These are phyloP conservation scores for Cyberlindnera petersonii DNA, from an alignment of 805 yeast genomes.

Conservation along the genomic window DNA sequence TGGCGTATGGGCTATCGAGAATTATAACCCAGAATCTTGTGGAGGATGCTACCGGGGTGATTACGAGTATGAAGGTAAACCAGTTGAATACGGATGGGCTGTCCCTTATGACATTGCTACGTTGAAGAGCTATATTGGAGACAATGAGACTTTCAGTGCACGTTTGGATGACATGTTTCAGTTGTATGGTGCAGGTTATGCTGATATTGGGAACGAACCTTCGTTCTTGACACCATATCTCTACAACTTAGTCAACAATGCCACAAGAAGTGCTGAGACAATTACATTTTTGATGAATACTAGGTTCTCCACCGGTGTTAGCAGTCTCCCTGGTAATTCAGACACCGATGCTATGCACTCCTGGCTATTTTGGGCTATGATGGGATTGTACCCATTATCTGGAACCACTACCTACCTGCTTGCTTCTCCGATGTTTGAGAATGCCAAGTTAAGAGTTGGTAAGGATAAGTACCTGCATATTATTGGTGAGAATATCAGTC, in stretches of 20 bases:
- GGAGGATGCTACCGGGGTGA: constrained; percentile 35
- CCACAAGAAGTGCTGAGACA: constrained; percentile 30
- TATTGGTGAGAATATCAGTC: constrained; percentile 21
- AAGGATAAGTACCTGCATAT: constrained; percentile 27
- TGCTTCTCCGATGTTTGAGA: constrained; percentile 30
- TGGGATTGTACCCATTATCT: constrained; percentile 35
- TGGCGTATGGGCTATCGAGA: constrained; percentile 28
- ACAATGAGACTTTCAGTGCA: constrained; percentile 25
- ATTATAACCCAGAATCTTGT: constrained; percentile 32
- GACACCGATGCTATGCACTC: constrained; percentile 39
- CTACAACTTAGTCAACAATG: constrained; percentile 31
- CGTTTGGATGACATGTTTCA: constrained; percentile 36
- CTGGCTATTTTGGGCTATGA: constrained; percentile 33
- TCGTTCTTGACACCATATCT: constrained; percentile 35
- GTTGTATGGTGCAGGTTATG: constrained; percentile 28
- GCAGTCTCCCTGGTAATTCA: constrained; percentile 36
- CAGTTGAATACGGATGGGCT: constrained; percentile 35
- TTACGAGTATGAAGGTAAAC: constrained; percentile 33
- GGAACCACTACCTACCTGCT: constrained; percentile 34
- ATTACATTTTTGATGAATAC: constrained; percentile 29
- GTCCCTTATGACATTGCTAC: constrained; percentile 34
- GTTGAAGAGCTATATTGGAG: constrained; percentile 28
- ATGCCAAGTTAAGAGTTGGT: constrained; percentile 26
- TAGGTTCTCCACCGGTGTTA: constrained; percentile 27
- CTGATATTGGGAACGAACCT: constrained; percentile 37